Base-by-base conservation (phyloP, 306 rosid species). In the Begonia fuchsioides region DNA sequence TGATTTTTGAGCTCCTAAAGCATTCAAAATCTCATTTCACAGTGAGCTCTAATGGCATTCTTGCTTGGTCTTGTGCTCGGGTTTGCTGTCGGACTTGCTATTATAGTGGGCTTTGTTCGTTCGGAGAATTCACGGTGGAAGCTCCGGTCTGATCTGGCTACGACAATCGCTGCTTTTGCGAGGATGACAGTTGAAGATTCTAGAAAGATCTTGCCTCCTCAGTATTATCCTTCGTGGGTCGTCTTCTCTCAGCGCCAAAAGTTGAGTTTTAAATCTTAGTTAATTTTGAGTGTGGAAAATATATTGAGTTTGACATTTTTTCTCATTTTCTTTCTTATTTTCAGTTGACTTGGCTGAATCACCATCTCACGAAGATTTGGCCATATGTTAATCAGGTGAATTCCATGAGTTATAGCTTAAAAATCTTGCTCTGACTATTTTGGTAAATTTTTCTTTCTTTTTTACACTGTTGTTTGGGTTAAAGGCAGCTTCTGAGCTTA, bases 401-500 rank as follows among this genome's bases (percentile, higher is more conserved):
- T 19, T 48, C n/a, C 51, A 8, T 44, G 55, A 54, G 39, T 9
- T 60, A 45, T 44, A 16, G 58, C 20, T 8, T 11, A n/a, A 17
- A 20, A 40, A 17, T 6, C 11, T 20, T 9, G 15, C 17, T 41
- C 50, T 10, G 12, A 3, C 12, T 41, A 13, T 41, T 41, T 41
- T 11, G n/a, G 14, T 3, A 8, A 39, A 19, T 55, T 19, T 3
- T 14, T 13, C 48, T 41, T 10, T 3, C 4, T 0, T 4, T n/a
- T n/a, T n/a, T n/a, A n/a, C n/a, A n/a, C n/a, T n/a, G n/a, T n/a
- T n/a, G n/a, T n/a, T n/a, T n/a, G 41, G 52, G 51, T 17, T 19
- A 38, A 50, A 85, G 98, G 98, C 96, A 51, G 96, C 96, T 54
- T 92, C 98, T 69, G 98, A 85, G 83, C 85, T 92, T 59, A 82